phyloP scores from a whole-genome alignment of 345 rosid genomes.

The Xanthoceras sorbifolium region DNA sequence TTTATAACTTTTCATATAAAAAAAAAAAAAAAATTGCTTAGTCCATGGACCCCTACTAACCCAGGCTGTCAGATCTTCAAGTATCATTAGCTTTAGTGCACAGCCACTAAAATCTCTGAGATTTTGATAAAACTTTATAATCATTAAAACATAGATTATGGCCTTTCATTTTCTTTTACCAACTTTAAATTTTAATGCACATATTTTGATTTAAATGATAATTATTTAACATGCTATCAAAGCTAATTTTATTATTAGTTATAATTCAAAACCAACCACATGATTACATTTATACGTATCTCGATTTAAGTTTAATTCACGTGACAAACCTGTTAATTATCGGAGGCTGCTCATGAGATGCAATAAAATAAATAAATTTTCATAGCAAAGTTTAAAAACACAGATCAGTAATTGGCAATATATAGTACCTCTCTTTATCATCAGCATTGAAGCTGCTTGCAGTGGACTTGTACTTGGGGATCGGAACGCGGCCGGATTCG shows the following conservation, averaged over 20 bases:
- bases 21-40: neutral
- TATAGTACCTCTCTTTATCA: slow-evolving; percentile 23
- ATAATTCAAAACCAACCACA: neutral
- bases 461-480: slow-evolving; percentile 48
- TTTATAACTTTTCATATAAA: neutral
- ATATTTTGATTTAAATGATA: no score
- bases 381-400: no score
- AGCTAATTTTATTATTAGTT: no score
- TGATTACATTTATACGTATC: no score
- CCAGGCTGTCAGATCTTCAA: neutral
- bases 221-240: no score
- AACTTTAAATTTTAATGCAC: neutral
- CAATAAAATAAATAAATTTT: no score
- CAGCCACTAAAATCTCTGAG: neutral
- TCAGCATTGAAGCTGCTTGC: slow-evolving; percentile 5
- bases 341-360: no score
- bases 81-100: neutral
- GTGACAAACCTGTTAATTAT: no score
- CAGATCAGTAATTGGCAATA: no score
- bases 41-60: neutral
- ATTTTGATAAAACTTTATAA: neutral
- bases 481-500: slow-evolving; percentile 54
- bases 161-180: neutral
- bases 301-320: no score
- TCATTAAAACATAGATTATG: neutral